These are phyloP conservation scores for Centella asiatica DNA, from an alignment of 129 eudicot genomes.

Conservation along the genomic window DNA sequence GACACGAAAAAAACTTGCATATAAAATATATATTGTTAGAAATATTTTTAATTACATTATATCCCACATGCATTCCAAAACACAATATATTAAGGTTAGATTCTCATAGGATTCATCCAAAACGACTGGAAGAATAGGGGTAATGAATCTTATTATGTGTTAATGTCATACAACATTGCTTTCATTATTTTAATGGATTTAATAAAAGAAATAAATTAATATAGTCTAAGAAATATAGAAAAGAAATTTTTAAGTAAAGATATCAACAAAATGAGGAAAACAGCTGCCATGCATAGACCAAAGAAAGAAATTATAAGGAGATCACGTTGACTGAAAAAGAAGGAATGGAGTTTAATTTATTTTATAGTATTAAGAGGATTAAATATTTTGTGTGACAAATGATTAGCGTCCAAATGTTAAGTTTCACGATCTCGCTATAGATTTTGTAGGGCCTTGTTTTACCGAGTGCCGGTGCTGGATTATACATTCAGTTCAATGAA, in stretches of 20 bases:
- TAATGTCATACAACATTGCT: neutral
- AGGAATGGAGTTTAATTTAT: neutral
- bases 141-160: neutral
- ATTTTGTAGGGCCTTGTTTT: slow-evolving; percentile 1
- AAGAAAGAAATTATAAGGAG: neutral
- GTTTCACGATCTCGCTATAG: neutral
- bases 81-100: no score
- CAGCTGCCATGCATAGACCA: slow-evolving; percentile 11
- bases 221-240: no score
- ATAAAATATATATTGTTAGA: no score
- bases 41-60: no score
- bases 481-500: neutral
- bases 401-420: neutral
- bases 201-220: no score
- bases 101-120: neutral
- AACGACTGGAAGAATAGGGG: neutral
- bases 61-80: no score
- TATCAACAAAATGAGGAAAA: slow-evolving; percentile 1
- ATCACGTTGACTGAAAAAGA: slow-evolving; percentile 2
- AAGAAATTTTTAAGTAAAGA: neutral
- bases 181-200: neutral
- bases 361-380: neutral
- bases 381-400: neutral
- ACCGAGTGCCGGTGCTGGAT: neutral
- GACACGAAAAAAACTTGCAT: no score